A percentile compares a stretch with the other conserved stretches of the same genome.
Conservation (phyloP, 2,329 filamentous ascomycete genomes). For the Penicillium occitanis region DNA sequence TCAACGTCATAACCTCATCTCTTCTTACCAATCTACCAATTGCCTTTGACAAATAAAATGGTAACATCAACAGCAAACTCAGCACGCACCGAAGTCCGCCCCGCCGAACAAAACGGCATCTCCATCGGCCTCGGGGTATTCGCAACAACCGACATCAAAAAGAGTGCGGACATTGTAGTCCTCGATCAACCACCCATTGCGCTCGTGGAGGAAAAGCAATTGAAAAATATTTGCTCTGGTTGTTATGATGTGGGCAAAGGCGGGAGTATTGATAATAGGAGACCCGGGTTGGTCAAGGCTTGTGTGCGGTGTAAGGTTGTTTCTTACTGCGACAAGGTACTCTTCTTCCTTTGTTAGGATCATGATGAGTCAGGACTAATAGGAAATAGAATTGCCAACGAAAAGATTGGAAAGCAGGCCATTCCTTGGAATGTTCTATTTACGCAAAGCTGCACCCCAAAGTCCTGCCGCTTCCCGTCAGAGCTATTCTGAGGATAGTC, state of each 20-base stretch:
- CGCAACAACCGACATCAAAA: slow-evolving; percentile 48
- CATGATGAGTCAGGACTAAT: not conserved
- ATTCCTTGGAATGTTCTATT: slow-evolving; percentile 61
- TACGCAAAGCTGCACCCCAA: slow-evolving; percentile 48
- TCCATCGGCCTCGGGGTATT: slow-evolving; percentile 57
- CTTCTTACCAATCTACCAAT: not conserved
- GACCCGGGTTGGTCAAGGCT: slow-evolving; percentile 45
- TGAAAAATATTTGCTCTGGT: slow-evolving; percentile 57
- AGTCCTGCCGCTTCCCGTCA: slow-evolving; percentile 56
- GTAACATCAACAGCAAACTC: slow-evolving; percentile 3
- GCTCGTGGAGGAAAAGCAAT: slow-evolving; percentile 53
- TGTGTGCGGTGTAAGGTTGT: slow-evolving; percentile 60
- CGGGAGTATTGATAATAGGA: slow-evolving; percentile 25
- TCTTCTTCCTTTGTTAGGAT: not conserved
- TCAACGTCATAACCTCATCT: not conserved
- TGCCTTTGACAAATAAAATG: not conserved
- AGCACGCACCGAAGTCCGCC: not conserved
- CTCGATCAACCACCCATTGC: slow-evolving; percentile 51
- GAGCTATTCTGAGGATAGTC: slow-evolving; percentile 57
- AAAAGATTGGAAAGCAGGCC: slow-evolving; percentile 58
- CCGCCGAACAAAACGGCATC: slow-evolving; percentile 20
- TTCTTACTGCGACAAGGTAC: slow-evolving; percentile 61
- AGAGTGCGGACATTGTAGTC: slow-evolving; percentile 52
- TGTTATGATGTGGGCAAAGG: slow-evolving; percentile 51
- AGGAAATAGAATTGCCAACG: slow-evolving; percentile 55